Conservation (phyloP, 2,329 filamentous ascomycete species). For the Paradendryphiella salina region DNA sequence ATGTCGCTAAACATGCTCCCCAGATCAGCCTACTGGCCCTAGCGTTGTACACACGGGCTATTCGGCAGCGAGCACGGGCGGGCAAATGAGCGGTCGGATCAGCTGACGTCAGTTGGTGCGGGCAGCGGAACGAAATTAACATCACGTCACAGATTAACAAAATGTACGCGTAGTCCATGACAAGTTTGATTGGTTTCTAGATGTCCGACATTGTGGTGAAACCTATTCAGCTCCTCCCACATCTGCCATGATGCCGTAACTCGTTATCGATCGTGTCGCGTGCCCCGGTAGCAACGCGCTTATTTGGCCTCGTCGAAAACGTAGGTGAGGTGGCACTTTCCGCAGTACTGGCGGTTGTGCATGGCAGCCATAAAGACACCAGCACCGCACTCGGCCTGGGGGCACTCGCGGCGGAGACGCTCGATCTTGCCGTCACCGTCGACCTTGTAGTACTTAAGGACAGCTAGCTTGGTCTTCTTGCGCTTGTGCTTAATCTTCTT, state of each 20-base stretch:
- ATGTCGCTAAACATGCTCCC: not conserved
- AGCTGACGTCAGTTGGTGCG: not conserved
- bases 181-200: slow-evolving; percentile 34
- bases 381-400: slow-evolving; percentile 81
- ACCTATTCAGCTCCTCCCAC: slow-evolving; percentile 30
- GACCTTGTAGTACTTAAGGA: slow-evolving; percentile 99
- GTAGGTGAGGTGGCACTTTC: slow-evolving; percentile 71
- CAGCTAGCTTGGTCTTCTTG: slow-evolving; percentile 99
- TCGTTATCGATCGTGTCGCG: slow-evolving; percentile 29
- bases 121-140: not conserved
- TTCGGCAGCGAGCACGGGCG: not conserved
- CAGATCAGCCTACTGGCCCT: not conserved
- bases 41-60: not conserved
- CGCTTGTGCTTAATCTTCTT: slow-evolving; percentile 99
- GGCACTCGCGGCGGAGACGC: slow-evolving; percentile 98
- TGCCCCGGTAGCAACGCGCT: slow-evolving; percentile 22
- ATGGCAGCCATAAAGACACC: slow-evolving; percentile 99
- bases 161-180: slow-evolving; percentile 17
- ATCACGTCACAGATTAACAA: not conserved
- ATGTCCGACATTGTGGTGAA: slow-evolving; percentile 31
- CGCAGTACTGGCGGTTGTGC: slow-evolving; percentile 99
- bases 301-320: slow-evolving; percentile 70
- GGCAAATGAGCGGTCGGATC: not conserved
- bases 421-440: slow-evolving; percentile 99
- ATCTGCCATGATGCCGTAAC: slow-evolving; percentile 32